Evolutionary conservation across 1,284 basidiomycete genomes (phyloP).

Genomic region (Sutorius eximius): DNA sequence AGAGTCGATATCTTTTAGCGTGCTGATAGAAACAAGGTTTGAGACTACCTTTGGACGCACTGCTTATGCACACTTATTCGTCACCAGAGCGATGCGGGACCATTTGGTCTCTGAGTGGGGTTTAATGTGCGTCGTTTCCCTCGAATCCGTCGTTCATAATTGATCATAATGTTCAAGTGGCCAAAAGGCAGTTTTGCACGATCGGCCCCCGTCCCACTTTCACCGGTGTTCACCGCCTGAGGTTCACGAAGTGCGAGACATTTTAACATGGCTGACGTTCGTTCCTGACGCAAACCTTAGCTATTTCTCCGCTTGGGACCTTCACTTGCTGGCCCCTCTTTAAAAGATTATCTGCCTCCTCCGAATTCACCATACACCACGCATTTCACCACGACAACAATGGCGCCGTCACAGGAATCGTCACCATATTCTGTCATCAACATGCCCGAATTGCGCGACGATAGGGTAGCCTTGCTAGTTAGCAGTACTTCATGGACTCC

Average conservation of each 20-base stretch:
- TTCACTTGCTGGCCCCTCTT: conserved; percentile 33
- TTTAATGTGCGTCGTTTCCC: conserved; percentile 57
- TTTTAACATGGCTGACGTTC: conserved; percentile 6
- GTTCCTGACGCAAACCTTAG: conserved; percentile 35
- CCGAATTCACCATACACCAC: conserved; percentile 57
- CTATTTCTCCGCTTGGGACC: conserved; percentile 56
- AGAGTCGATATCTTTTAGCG: background rate
- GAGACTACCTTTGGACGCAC: conserved; percentile 75
- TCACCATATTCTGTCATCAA: conserved; percentile 39
- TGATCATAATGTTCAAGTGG: conserved; percentile 55
- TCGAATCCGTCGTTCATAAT: background rate
- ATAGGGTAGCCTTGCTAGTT: conserved; percentile 85
- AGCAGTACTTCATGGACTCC: conserved; percentile 97
- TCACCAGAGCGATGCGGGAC: conserved; percentile 85
- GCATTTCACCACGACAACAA: conserved; percentile 51
- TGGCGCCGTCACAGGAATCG: conserved; percentile 9
- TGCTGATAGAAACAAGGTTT: conserved; percentile 54
- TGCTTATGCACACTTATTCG: conserved; percentile 92
- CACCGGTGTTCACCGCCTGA: conserved; percentile 67
- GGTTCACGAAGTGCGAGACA: conserved; percentile 62
- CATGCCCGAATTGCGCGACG: conserved; percentile 51
- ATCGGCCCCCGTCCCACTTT: conserved; percentile 85
- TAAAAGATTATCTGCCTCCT: conserved; percentile 44
- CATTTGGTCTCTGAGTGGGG: conserved; percentile 74
- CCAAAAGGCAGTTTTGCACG: conserved; percentile 75